phyloP scores from a whole-genome alignment of 768 basidiomycete genomes.

The Lactifluus volemus region DNA sequence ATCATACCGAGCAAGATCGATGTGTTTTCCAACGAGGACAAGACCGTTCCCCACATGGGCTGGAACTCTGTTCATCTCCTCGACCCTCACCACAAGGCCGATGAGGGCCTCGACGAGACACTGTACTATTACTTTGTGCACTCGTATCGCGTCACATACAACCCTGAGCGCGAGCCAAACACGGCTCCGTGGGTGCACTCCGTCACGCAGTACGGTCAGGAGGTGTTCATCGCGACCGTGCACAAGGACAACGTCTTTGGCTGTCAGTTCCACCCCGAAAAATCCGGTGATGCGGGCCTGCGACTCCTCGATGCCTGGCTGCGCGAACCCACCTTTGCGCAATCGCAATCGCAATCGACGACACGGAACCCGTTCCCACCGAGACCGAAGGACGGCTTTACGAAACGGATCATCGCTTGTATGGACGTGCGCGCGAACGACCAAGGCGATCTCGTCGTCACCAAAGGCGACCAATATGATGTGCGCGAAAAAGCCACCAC shows the following conservation, averaged over 20 bases:
- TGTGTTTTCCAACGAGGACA: constrained; percentile 59
- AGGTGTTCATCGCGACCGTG: constrained; percentile 81
- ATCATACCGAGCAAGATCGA: constrained; percentile 78
- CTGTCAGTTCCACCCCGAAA: constrained; percentile 97
- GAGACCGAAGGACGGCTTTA: constrained; percentile 54
- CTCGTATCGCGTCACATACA: constrained; percentile 81
- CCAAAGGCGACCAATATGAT: constrained; percentile 99
- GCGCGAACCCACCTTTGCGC: constrained; percentile 38
- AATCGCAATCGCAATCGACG: constrained; percentile 29
- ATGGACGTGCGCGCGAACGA: constrained; percentile 98
- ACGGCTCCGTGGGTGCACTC: constrained; percentile 74
- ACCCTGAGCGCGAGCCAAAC: constrained; percentile 42
- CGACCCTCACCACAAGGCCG: constrained; percentile 33
- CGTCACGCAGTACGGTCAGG: constrained; percentile 89
- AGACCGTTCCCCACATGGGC: constrained; percentile 95
- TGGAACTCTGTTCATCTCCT: constrained; percentile 78
- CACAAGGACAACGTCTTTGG: constrained; percentile 81
- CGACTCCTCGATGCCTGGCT: constrained; percentile 77
- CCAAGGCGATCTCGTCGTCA: constrained; percentile 92
- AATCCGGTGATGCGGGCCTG: constrained; percentile 85
- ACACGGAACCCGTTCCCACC: constrained; percentile 31
- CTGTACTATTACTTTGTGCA: constrained; percentile 95
- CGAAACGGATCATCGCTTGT: constrained; percentile 93
- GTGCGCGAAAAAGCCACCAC: constrained; percentile 66
- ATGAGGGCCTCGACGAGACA: constrained; percentile 41